Base-by-base conservation (phyloP, 2,329 filamentous ascomycete species). In the Sclerotinia glacialis region DNA sequence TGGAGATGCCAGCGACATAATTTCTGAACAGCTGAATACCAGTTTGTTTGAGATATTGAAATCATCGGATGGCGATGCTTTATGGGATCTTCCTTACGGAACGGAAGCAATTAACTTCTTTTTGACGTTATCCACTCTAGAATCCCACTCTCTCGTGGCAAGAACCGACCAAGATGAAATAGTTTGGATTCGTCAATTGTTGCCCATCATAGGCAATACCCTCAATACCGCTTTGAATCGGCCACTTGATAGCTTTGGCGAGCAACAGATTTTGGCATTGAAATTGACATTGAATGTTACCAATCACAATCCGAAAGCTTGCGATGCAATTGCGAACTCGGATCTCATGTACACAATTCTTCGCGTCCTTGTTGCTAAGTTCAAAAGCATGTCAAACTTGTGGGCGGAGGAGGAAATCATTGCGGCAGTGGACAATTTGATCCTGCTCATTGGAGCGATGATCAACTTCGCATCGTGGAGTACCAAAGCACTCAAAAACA, bases 391-490 rank as follows among this genome's bases (percentile, higher is more conserved):
- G 9, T 78, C 83, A 47, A 75, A 78, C 2, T 81, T 82, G 8
- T 78, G 86, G 66, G 78, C 79, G 7, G 80, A 80, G 55, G 81
- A 82, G 37, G 78, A 80, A n/a, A 81, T 85, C 64, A 76, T 81
- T 14, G 80, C 80, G 28, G 78, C 82, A 1, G 79, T 93, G 64
- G 89, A 96, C 71, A 84, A 86, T 59, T 82, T 97, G 18, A 85
- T 97, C 59, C 82, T 97, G 52, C 85, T 91, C 63, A 80, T 97
- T 49, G 93, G 92, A 0, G 86, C 92, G 28, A 85, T 94, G 78
- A 96, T 96, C 77, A 97, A 97, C 74, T 85, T 97, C 65, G 86
- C 91, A 11, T 93, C 97, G 76, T 89, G 92, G 74, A 92, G 88
- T 73, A 81, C 86, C 21, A 77, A 81, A 28, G 88, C 90, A 16